phyloP scores from a whole-genome alignment of 2,329 filamentous ascomycete genomes.

The Ilyonectria destructans region DNA sequence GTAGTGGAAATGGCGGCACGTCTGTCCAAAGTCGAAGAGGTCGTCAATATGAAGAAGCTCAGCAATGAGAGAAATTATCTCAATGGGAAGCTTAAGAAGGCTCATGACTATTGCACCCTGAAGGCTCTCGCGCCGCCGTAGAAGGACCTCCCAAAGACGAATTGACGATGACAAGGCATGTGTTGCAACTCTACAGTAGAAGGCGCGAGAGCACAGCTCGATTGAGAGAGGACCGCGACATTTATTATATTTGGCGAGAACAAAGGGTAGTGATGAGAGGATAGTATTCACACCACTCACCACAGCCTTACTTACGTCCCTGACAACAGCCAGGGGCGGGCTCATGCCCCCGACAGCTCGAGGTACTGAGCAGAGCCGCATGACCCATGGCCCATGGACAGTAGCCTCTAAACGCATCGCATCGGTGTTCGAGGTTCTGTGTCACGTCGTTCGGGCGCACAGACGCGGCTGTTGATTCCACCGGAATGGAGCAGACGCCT shows the following conservation, averaged over 20 bases:
- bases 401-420: too few relatives aligned
- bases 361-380: too few relatives aligned
- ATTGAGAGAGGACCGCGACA: background rate
- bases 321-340: background rate
- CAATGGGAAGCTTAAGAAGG: slow-evolving; percentile 69
- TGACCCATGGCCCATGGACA: too few relatives aligned
- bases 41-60: slow-evolving; percentile 71
- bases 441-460: background rate
- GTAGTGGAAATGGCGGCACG: slow-evolving; percentile 66
- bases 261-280: background rate
- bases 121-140: background rate
- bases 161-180: slow-evolving; percentile 1
- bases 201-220: slow-evolving; percentile 1
- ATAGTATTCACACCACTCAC: background rate
- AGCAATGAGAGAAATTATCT: slow-evolving; percentile 75
- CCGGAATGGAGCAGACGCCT: background rate
- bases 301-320: background rate
- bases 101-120: slow-evolving; percentile 56
- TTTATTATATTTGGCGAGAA: background rate
- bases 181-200: background rate
- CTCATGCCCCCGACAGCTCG: too few relatives aligned
- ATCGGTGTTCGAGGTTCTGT: background rate
- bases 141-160: background rate
- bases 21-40: slow-evolving; percentile 69
- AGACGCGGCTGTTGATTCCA: background rate